These are phyloP conservation scores for Limonium bicolor DNA, from an alignment of 148 eudicot genomes.

Conservation along the genomic window DNA sequence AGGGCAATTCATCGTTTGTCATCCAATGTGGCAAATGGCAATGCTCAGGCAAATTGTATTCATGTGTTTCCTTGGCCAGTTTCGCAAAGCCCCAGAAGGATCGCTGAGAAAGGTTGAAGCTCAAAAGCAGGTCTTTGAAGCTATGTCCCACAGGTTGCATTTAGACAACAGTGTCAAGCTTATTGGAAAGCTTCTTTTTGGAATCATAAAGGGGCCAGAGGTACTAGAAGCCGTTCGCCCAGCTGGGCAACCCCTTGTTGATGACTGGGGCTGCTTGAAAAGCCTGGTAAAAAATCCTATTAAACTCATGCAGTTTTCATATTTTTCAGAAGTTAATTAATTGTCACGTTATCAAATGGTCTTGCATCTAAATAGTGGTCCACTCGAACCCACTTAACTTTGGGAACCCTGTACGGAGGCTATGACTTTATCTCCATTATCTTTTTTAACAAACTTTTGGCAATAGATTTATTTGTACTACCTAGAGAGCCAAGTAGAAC, in stretches of 20 bases:
- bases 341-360: no score
- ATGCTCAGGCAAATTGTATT: no score
- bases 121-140: slow-evolving; percentile 64
- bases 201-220: slow-evolving; percentile 57
- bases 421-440: no score
- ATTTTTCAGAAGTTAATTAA: no score
- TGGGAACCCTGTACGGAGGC: no score
- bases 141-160: slow-evolving; percentile 84
- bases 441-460: no score
- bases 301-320: neutral
- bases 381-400: no score
- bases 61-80: slow-evolving; percentile 24
- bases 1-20: no score
- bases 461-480: no score
- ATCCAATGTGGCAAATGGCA: no score
- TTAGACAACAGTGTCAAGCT: slow-evolving; percentile 62
- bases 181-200: slow-evolving; percentile 81
- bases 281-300: slow-evolving; percentile 41
- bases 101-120: slow-evolving; percentile 62
- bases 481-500: no score
- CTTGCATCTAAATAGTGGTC: no score
- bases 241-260: slow-evolving; percentile 73
- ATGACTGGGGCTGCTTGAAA: slow-evolving; percentile 87
- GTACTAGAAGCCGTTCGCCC: slow-evolving; percentile 48
- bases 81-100: slow-evolving; percentile 85